Evolutionary conservation across 345 rosid genomes (phyloP).

Genomic region (Euphorbia peplus): DNA sequence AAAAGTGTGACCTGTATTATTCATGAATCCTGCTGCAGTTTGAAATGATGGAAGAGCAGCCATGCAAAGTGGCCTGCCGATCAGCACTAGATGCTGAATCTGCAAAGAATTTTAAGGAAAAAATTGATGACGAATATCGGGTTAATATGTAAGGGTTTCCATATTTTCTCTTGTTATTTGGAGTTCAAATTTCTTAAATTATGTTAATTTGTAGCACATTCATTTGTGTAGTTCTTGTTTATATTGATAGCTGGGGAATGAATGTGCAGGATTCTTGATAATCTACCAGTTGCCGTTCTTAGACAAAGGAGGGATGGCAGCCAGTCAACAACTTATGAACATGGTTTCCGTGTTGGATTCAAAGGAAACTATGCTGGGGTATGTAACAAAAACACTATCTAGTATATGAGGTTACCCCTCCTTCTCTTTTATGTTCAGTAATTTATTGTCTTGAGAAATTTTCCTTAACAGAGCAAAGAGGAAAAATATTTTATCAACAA

Average conservation of each 20-base stretch:
- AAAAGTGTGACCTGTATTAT: constrained; percentile 15
- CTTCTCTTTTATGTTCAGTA: background rate
- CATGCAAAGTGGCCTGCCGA: constrained; percentile 75
- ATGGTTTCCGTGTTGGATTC: constrained; percentile 93
- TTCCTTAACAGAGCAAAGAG: constrained; percentile 77
- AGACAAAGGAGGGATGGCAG: constrained; percentile 92
- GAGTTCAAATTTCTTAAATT: background rate
- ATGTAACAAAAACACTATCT: constrained; percentile 26
- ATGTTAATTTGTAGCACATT: background rate
- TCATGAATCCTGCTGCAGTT: constrained; percentile 44
- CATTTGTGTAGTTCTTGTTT: background rate
- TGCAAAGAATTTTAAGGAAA: constrained; percentile 88
- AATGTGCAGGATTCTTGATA: constrained; percentile 82
- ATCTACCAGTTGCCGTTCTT: constrained; percentile 96
- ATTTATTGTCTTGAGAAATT: constrained; percentile 13
- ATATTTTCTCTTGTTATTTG: constrained; percentile 1
- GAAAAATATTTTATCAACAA: constrained; percentile 92
- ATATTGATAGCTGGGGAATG: constrained; percentile 17
- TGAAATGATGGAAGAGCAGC: constrained; percentile 81
- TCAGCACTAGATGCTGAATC: constrained; percentile 56
- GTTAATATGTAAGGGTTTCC: constrained; percentile 70
- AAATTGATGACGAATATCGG: constrained; percentile 89
- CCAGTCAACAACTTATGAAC: constrained; percentile 81
- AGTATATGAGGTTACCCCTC: background rate
- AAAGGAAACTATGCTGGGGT: constrained; percentile 96